phyloP scores from a whole-genome alignment of 257 asterid genomes.

The Verbena officinalis region DNA sequence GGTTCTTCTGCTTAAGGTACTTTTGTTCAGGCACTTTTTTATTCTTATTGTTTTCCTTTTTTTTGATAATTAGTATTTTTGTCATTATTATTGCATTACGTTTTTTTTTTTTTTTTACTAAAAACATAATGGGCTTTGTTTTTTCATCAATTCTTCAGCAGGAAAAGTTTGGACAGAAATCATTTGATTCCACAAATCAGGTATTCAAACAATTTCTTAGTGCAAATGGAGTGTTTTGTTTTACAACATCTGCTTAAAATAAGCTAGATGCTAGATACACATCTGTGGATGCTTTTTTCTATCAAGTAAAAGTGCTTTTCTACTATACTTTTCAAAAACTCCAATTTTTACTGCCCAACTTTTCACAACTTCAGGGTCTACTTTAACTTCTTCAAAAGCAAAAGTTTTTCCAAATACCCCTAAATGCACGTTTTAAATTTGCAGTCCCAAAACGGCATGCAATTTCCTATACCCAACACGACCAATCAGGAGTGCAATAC shows the following conservation, averaged over 20 bases:
- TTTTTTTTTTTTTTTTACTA: too few relatives aligned
- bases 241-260: too few relatives aligned
- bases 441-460: constrained; percentile 53
- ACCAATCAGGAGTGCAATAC: constrained; percentile 53
- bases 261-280: too few relatives aligned
- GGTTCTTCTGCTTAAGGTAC: constrained; percentile 59
- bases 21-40: not conserved
- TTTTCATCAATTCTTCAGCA: constrained; percentile 25
- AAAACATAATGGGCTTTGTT: not conserved
- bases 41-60: not conserved
- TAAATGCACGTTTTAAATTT: constrained; percentile 27
- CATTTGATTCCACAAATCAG: constrained; percentile 62
- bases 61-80: not conserved
- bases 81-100: not conserved
- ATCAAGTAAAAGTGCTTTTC: too few relatives aligned
- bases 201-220: constrained; percentile 33
- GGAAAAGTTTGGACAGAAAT: constrained; percentile 53
- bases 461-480: constrained; percentile 43
- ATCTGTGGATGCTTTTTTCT: too few relatives aligned
- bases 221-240: not conserved
- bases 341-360: too few relatives aligned
- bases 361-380: too few relatives aligned
- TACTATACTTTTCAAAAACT: not conserved
- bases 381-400: too few relatives aligned
- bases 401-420: too few relatives aligned